Evolutionary conservation across 2,329 filamentous ascomycete species (phyloP), one percentile per base, ranked within the genome.

Genomic region (Shiraia bambusicola): DNA sequence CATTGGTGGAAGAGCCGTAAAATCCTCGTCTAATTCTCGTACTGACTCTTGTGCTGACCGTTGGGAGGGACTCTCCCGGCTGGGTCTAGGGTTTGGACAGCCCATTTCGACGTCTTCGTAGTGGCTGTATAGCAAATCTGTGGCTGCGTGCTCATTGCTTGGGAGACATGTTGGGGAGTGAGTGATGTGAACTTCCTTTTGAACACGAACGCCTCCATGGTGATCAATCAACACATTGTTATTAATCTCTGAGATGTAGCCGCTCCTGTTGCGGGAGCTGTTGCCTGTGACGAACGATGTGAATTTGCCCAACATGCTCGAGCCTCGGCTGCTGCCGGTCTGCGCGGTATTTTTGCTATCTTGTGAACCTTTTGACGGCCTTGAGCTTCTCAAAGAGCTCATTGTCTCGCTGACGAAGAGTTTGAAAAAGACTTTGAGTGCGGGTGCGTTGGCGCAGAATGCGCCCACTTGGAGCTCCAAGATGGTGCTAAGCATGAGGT

Each of bases 371-470:
- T 17, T 22, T 3, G 49, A 34, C 13, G 42, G 30, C 14, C 36
- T 41, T 1, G 48, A 40, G 7, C 26, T 28, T 11, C 45, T 51
- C 4, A 31, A 29, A 5, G 42, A 51, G 2, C 42, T 49, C 25
- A 61, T 37, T 14, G 40, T 55, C 2, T 62, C 58, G 3, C 50
- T 42, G 52, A 65, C 55, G 49, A 58, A 58, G 30, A 59, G 51
- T 25, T 52, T 58, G 56, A 64, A 64, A 38, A 66, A 65, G n/a
- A 64, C 54, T 27, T 66, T 66, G 7, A 63, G 43, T 1, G 59
- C 53, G 2, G 63, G 63, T 1, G 57, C 56, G 8, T 65, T 65
- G 8, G 61, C 61, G 32, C 63, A 66, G 12, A 63, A 58, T 6
- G 49, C 54, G 1, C 61, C 63, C 9, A 66, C 48, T 17, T 65